Evolutionary conservation across 208 protist species (phyloP).

Genomic region (Trypanosoma rangeli): DNA sequence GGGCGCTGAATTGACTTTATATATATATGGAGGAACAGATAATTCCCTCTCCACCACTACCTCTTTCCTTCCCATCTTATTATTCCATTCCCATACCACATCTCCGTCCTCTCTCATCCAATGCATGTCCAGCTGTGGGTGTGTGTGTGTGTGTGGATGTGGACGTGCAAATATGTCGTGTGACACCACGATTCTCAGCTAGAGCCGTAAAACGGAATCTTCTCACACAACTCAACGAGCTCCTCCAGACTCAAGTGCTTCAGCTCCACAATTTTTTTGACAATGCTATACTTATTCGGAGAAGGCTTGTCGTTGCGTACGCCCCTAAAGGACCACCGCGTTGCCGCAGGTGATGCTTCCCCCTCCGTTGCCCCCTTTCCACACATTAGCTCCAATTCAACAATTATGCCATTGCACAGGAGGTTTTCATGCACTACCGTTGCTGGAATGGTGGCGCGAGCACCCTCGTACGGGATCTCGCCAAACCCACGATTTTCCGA

Average conservation of each 20-base stretch:
- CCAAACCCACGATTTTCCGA: slow-evolving; percentile 23
- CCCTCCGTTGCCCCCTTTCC: slow-evolving; percentile 13
- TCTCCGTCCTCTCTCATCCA: neutral
- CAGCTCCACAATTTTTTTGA: slow-evolving; percentile 67
- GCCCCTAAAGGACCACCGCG: slow-evolving; percentile 63
- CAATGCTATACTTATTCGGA: slow-evolving; percentile 74
- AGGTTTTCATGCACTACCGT: slow-evolving; percentile 45
- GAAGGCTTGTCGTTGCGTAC: slow-evolving; percentile 65
- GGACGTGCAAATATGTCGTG: neutral
- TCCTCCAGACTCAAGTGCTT: slow-evolving; percentile 73
- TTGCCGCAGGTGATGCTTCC: slow-evolving; percentile 17
- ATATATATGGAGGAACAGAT: too few species aligned
- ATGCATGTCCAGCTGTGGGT: neutral
- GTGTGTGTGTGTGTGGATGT: slow-evolving; percentile 1
- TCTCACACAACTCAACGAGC: slow-evolving; percentile 38
- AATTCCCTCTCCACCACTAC: neutral
- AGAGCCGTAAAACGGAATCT: slow-evolving; percentile 24
- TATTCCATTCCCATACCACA: neutral
- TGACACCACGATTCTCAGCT: neutral
- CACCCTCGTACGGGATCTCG: slow-evolving; percentile 50
- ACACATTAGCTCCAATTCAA: slow-evolving; percentile 39
- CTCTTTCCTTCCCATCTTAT: neutral
- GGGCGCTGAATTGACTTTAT: neutral
- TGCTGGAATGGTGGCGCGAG: slow-evolving; percentile 46
- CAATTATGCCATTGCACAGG: slow-evolving; percentile 61